A percentile compares a stretch with the other conserved stretches of the same genome.
Evolutionary conservation across 139 green algal species (phyloP).

Genomic region (Micractinium conductrix): DNA sequence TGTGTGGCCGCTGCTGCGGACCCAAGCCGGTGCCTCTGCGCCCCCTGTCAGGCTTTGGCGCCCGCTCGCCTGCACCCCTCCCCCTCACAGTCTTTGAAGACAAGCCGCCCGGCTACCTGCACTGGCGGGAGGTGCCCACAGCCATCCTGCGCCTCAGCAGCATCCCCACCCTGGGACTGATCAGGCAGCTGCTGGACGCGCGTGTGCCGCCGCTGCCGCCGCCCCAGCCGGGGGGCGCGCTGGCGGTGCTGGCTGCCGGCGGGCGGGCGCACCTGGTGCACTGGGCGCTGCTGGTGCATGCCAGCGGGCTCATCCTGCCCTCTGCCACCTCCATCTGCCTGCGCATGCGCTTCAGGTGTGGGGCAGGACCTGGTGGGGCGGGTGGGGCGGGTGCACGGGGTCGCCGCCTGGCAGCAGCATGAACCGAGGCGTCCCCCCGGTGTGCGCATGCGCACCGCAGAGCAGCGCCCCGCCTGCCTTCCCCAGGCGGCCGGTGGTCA

Average conservation of each 20-base stretch:
- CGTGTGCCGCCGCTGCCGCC: too few species aligned
- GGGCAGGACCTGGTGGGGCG: too few species aligned
- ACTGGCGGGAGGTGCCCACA: background rate
- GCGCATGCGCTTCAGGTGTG: background rate
- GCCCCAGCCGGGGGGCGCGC: too few species aligned
- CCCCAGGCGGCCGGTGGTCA: background rate
- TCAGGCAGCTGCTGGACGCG: background rate
- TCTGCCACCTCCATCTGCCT: background rate
- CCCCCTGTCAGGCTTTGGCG: too few species aligned
- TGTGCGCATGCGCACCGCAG: background rate
- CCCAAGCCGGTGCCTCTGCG: too few species aligned
- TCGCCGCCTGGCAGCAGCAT: too few species aligned
- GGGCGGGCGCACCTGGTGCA: background rate
- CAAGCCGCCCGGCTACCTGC: background rate
- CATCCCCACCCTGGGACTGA: background rate
- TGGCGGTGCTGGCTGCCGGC: background rate
- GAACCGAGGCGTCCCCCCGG: background rate
- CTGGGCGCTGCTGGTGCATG: background rate
- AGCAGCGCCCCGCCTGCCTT: background rate
- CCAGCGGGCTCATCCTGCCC: background rate
- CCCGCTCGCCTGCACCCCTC: too few species aligned
- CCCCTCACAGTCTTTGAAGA: background rate
- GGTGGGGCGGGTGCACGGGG: background rate
- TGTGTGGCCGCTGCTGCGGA: too few species aligned
- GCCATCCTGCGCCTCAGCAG: background rate